These are phyloP conservation scores for Acanthochlamys bracteata DNA, from an alignment of 106 monocot genomes.

Conservation along the genomic window DNA sequence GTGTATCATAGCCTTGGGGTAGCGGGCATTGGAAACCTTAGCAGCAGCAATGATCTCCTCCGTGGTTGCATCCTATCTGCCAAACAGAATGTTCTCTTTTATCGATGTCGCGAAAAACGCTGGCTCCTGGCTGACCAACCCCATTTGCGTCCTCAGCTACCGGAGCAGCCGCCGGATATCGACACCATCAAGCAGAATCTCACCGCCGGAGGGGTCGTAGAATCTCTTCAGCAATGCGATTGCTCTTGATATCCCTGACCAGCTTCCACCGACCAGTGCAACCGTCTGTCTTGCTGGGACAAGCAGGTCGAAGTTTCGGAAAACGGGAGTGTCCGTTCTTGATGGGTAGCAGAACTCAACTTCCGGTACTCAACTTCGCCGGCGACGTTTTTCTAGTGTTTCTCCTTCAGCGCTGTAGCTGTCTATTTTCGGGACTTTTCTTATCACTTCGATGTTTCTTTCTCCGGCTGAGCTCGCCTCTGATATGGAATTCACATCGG, in stretches of 20 bases:
- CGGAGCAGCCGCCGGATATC: slow-evolving; percentile 53
- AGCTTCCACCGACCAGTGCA: slow-evolving; percentile 62
- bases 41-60: slow-evolving; percentile 56
- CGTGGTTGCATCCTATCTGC: slow-evolving; percentile 47
- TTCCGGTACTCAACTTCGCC: slow-evolving; percentile 65
- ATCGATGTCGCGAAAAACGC: slow-evolving; percentile 72
- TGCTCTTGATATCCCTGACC: slow-evolving; percentile 70
- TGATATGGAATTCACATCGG: slow-evolving; percentile 73
- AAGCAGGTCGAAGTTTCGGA: slow-evolving; percentile 34
- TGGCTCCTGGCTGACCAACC: slow-evolving; percentile 88
- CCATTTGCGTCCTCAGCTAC: slow-evolving; percentile 85
- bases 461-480: slow-evolving; percentile 73
- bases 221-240: slow-evolving; percentile 57
- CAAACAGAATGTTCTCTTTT: slow-evolving; percentile 58
- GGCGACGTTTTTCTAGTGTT: slow-evolving; percentile 13
- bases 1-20: slow-evolving; percentile 60
- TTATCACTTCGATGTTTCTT: slow-evolving; percentile 45
- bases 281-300: slow-evolving; percentile 55
- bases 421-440: slow-evolving; percentile 57
- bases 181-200: slow-evolving; percentile 55
- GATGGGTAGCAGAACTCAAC: slow-evolving; percentile 71
- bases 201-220: slow-evolving; percentile 40
- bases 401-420: slow-evolving; percentile 45
- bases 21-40: slow-evolving; percentile 51
- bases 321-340: slow-evolving; percentile 31